Evolutionary conservation across 176 grass and related monocot species (phyloP).

Genomic region (Aegilops longissima): DNA sequence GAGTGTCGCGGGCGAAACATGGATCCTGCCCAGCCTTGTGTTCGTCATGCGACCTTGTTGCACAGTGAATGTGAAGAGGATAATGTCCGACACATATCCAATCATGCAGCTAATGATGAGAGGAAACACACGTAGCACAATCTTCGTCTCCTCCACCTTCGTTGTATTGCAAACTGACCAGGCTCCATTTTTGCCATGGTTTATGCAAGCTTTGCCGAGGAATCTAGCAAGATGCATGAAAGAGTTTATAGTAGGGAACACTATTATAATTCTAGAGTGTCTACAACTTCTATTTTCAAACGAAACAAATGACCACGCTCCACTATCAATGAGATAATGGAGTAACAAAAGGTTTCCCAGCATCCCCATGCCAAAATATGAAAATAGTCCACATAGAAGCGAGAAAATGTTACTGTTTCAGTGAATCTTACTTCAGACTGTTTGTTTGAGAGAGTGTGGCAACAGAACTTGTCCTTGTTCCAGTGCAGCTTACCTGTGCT

Average conservation of each 20-base stretch:
- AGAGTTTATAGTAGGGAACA: not conserved
- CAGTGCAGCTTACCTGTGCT: not conserved
- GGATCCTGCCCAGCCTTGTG: constrained; percentile 53
- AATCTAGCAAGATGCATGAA: constrained; percentile 35
- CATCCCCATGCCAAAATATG: no score
- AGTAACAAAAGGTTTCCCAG: no score
- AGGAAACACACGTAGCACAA: constrained; percentile 47
- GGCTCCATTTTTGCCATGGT: constrained; percentile 28
- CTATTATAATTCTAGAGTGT: no score
- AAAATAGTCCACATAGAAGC: not conserved
- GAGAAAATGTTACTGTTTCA: not conserved
- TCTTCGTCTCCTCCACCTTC: constrained; percentile 65
- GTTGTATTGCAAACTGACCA: constrained; percentile 49
- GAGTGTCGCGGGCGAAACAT: constrained; percentile 50
- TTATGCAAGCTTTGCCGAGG: constrained; percentile 61
- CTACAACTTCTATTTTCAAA: no score
- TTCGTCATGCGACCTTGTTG: constrained; percentile 59
- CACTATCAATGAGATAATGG: no score
- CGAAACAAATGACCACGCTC: no score
- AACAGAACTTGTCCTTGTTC: not conserved
- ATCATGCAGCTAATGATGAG: constrained; percentile 53
- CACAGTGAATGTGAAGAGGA: constrained; percentile 53
- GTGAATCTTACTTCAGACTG: constrained; percentile 32
- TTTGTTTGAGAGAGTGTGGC: constrained; percentile 20
- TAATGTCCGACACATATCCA: constrained; percentile 33